Evolutionary conservation across 345 rosid genomes (phyloP), one percentile per base, ranked within the genome.

Genomic region (Citrus maxima): DNA sequence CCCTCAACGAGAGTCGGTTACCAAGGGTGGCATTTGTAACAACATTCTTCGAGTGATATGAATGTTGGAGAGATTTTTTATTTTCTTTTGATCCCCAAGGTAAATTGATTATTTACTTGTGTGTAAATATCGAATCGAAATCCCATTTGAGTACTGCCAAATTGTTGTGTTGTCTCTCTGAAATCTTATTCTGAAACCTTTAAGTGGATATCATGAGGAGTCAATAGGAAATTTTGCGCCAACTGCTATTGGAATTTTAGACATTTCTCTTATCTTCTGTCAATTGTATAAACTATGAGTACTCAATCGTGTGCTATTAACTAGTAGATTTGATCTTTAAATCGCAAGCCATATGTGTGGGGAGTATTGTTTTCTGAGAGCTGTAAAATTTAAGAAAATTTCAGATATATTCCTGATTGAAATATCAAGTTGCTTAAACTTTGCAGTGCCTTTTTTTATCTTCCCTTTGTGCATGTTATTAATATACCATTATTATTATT

Each of bases 21-120:
- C 84, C 78, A 78, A 24, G 78, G 89, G 87, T 78, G 84, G 89
- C 81, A 84, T 93, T 74, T 82, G 81, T 68, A 96, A 96, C 90
- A 96, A 93, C 81, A 81, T 94, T 81, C 90, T 96, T 67, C 88
- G 72, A 79, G 97, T 96, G 87, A 80, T 89, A 83, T 86, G 54
- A n/a, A 7, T 58, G 62, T 69, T 70, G 70, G 72, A 58, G 55
- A 66, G 65, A 64, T 38, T 16, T 28, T 56, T 61, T 10, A 40
- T 40, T 66, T 35, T 9, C 8, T 22, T 78, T 21, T 28, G n/a
- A 54, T 42, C 3, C 2, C 73, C 25, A 7, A 54, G 73, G 79
- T 37, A 74, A 80, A 28, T 75, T n/a, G 34, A 64, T 18, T n/a
- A 12, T 60, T 78, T 77, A 55, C 9, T 54, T 56, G 2, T 28